Base-by-base conservation (phyloP, 1,284 basidiomycete species). In the Cerrena zonata region DNA sequence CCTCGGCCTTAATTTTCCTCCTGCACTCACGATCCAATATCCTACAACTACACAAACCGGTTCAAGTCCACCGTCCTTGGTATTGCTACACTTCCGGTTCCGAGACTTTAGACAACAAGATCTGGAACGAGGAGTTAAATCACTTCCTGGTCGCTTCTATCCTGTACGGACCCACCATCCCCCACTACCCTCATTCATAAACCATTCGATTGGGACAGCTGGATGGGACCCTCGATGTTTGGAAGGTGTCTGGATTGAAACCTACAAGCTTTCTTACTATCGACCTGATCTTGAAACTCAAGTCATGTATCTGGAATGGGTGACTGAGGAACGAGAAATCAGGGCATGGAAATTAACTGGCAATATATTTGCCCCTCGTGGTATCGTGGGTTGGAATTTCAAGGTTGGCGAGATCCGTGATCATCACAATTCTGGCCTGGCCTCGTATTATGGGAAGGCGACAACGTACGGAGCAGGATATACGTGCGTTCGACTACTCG, bases 301-400 rank as follows among this genome's bases (percentile, higher is more conserved):
- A 24, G 48, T 49, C 5, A 22, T 43, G 4, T 49, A 43, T 26
- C 22, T 49, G 12, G 24, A 26, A 15, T 42, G 18, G 21, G 23
- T 24, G 11, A 40, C 18, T 2, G 2, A 13, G 10, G 36, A 4
- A 2, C n/a, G 27, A 4, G 22, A 36, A 19, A 12, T 49, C 4
- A 23, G 26, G n/a, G 48, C 41, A 5, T 43, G 25, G 39, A 49
- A 49, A 30, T 5, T 49, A 10, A 49, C 48, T 22, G 48, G 48
- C 10, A 27, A 49, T 22, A 24, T 19, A 3, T 11, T 18, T n/a
- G 41, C 44, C 10, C 48, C 48, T 22, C 21, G 48, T 4, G 48
- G 48, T 24, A 40, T 30, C 7, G 18, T 44, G 7, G 4, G 21
- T 13, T 49, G 48, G 48, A 15, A 12, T 3, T 34, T 49, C 39